Conservation (phyloP, 2,329 filamentous ascomycete species). For the Atkinsonella hypoxylon region DNA sequence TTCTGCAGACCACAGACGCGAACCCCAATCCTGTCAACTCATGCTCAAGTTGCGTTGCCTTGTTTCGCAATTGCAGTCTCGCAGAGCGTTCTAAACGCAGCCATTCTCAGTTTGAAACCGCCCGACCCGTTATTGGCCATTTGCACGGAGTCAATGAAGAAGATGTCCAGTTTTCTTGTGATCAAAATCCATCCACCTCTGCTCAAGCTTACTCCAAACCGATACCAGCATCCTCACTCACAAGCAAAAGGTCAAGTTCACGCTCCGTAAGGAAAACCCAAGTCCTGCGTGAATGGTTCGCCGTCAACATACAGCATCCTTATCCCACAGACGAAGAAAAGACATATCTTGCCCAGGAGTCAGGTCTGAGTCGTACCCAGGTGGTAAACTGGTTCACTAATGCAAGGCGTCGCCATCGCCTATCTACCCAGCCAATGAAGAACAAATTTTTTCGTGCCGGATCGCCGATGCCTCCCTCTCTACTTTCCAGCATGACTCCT, state of each 20-base stretch:
- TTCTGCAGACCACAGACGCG: slow-evolving; percentile 31
- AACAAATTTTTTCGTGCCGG: slow-evolving; percentile 22
- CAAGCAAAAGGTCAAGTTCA: slow-evolving; percentile 22
- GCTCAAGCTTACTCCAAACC: background rate
- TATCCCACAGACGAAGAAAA: slow-evolving; percentile 38
- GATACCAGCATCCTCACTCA: slow-evolving; percentile 8
- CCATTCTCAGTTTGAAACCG: slow-evolving; percentile 33
- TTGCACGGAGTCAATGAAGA: slow-evolving; percentile 36
- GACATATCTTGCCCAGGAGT: slow-evolving; percentile 24
- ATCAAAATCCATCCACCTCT: background rate
- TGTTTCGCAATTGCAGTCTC: slow-evolving; percentile 38
- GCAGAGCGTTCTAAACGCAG: slow-evolving; percentile 30
- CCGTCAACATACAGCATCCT: slow-evolving; percentile 30
- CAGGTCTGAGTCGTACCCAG: slow-evolving; percentile 32
- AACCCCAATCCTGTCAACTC: slow-evolving; percentile 36
- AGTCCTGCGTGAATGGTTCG: slow-evolving; percentile 33
- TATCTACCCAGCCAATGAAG: slow-evolving; percentile 18
- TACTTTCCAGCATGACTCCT: slow-evolving; percentile 27
- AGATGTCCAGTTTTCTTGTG: slow-evolving; percentile 8
- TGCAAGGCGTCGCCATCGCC: slow-evolving; percentile 33
- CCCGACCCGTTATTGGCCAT: slow-evolving; percentile 33
- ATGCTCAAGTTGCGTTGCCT: slow-evolving; percentile 37
- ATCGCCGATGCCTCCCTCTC: slow-evolving; percentile 29
- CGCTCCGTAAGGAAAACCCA: slow-evolving; percentile 33
- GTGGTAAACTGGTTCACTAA: slow-evolving; percentile 40